Evolutionary conservation across 2,329 filamentous ascomycete genomes (phyloP).

Genomic region (Fusarium sp.): DNA sequence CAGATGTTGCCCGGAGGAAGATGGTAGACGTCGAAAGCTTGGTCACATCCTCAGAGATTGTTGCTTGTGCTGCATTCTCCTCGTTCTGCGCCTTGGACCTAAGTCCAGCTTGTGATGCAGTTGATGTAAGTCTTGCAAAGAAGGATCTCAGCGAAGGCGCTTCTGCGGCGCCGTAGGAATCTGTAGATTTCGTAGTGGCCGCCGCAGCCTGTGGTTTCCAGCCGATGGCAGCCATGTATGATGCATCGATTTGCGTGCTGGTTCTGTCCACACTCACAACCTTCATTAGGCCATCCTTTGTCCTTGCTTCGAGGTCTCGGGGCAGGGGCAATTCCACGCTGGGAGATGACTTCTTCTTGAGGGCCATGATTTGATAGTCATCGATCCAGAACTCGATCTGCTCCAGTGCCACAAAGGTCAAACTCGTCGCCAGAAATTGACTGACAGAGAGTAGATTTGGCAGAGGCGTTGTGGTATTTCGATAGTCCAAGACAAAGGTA

Average conservation of each 20-base stretch:
- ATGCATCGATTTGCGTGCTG: conserved; percentile 91
- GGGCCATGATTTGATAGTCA: conserved; percentile 81
- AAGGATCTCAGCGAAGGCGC: conserved; percentile 78
- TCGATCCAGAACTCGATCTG: conserved; percentile 92
- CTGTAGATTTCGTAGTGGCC: conserved; percentile 56
- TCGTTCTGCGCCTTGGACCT: conserved; percentile 70
- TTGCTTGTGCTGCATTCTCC: conserved; percentile 71
- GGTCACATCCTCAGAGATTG: conserved; percentile 78
- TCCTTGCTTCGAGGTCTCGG: conserved; percentile 81
- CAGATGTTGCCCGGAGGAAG: conserved; percentile 89
- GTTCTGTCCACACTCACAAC: conserved; percentile 84
- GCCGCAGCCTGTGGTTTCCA: conserved; percentile 74
- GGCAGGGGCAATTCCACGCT: conserved; percentile 79
- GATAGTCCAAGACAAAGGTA: conserved; percentile 94
- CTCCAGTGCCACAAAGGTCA: conserved; percentile 94
- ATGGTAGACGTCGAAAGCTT: conserved; percentile 80
- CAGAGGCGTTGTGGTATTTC: conserved; percentile 87
- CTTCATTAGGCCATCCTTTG: conserved; percentile 90
- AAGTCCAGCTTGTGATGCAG: conserved; percentile 61
- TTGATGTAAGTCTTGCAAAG: conserved; percentile 80
- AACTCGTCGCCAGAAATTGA: conserved; percentile 92
- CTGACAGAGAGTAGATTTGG: conserved; percentile 88
- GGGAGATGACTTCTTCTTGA: conserved; percentile 89
- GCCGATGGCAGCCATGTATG: conserved; percentile 87
- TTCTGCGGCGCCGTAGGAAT: conserved; percentile 62